Base-by-base conservation (phyloP, 768 basidiomycete species). In the Agrocybe pediades region DNA sequence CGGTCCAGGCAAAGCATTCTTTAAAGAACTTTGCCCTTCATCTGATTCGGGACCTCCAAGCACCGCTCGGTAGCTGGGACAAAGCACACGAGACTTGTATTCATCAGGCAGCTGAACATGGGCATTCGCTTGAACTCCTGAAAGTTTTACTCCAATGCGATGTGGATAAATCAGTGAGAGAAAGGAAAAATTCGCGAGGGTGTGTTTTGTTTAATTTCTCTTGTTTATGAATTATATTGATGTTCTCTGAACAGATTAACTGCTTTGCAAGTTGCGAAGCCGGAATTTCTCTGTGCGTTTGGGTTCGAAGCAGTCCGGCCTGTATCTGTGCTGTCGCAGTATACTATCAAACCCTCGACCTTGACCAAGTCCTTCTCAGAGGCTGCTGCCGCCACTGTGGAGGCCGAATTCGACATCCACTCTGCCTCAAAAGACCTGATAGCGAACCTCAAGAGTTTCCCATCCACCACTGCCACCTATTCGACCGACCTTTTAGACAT, bases 81-180 rank as follows among this genome's bases (percentile, higher is more conserved):
- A 79, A 71, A 57, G 69, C 85, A 49, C 82, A 83, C 58, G 88
- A 92, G 63, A 91, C 90, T 2, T 90, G 88, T 73, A 76, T 92
- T 45, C 90, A 92, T 72, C 73, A 90, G 55, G 89, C 88, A 43
- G 90, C 90, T 11, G 88, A 90, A 62, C 81, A 83, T 58, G 90
- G 89, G 42, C 72, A 79, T 50, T 88, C 79, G 67, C 70, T 84
- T 17, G 84, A 86, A 49, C 68, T 90, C 17, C 68, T 91, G 39
- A 73, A 76, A 49, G 78, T 86, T 39, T 73, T 92, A 53, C 74
- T 92, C 42, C 80, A 86, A 41, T 86, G 81, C 58, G 90, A 92
- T 63, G 70, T 72, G 0, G 78, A 74, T 13, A 79, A 83, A 41
- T 64, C 72, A 1, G 77, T 85, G 27, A 78, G 82, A 25, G 79